Evolutionary conservation across 2,329 filamentous ascomycete genomes (phyloP).

Genomic region (Phialophora verrucosa): DNA sequence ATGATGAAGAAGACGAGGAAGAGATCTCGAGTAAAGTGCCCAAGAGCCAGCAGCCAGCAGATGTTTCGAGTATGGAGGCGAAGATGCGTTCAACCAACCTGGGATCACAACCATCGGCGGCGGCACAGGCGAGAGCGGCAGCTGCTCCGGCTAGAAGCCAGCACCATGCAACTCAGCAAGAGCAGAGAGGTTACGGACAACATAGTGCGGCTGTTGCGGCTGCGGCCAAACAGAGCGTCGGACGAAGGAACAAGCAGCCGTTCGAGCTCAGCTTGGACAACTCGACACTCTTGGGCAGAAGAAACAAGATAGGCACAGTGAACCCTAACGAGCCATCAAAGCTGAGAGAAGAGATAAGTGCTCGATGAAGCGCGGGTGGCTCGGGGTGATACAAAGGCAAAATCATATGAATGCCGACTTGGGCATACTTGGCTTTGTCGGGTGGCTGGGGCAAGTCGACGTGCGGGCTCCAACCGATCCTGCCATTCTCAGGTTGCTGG

Average conservation of each 20-base stretch:
- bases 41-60: conserved; percentile 64
- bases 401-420: neutral
- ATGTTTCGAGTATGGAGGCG: conserved; percentile 78
- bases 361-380: conserved; percentile 22
- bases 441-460: neutral
- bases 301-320: conserved; percentile 42
- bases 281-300: conserved; percentile 81
- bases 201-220: conserved; percentile 84
- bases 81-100: conserved; percentile 85
- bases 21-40: conserved; percentile 66
- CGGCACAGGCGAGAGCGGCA: conserved; percentile 65
- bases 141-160: conserved; percentile 42
- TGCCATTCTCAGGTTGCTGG: neutral
- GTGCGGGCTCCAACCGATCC: neutral
- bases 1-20: conserved; percentile 64
- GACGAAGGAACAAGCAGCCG: conserved; percentile 73
- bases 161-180: conserved; percentile 52
- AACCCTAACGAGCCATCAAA: conserved; percentile 33
- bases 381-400: neutral
- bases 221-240: conserved; percentile 81
- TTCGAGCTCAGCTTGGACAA: conserved; percentile 94
- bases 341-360: conserved; percentile 39
- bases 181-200: conserved; percentile 78
- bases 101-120: conserved; percentile 61
- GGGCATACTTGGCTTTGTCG: neutral